A percentile compares a stretch with the other conserved stretches of the same genome.
These are phyloP conservation scores for Urochloa ruziziensis DNA, from an alignment of 176 grass and related monocot species.

Conservation along the genomic window DNA sequence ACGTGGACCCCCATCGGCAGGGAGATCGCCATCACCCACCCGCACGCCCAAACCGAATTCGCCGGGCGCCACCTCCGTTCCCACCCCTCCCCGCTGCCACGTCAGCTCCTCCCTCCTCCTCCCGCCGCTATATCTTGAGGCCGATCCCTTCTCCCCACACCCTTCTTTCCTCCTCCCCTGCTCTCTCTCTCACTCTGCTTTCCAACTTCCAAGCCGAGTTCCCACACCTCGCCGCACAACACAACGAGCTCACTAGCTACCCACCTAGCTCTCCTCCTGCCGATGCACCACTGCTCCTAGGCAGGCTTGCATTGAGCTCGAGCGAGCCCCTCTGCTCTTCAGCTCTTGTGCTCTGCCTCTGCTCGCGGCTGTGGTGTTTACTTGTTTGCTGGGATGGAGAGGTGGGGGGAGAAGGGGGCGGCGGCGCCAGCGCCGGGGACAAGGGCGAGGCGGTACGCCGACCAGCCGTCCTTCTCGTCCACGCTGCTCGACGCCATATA, in stretches of 20 bases:
- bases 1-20: neutral
- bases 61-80: conserved; percentile 15
- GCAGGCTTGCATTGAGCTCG: neutral
- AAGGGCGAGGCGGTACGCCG: conserved; percentile 31
- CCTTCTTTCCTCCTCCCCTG: conserved; percentile 21
- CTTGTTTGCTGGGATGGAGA: conserved; percentile 41
- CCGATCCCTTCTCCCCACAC: conserved; percentile 34
- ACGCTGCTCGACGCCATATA: conserved; percentile 92
- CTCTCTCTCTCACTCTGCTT: neutral
- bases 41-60: conserved; percentile 44
- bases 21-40: conserved; percentile 25
- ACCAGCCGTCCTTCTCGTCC: conserved; percentile 97
- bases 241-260: neutral
- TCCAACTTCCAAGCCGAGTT: neutral
- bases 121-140: conserved; percentile 43
- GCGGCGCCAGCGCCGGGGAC: neutral
- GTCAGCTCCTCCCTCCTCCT: conserved; percentile 5
- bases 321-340: neutral
- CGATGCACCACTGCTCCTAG: neutral
- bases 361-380: neutral
- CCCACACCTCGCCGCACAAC: neutral
- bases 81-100: neutral
- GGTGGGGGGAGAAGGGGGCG: conserved; percentile 24
- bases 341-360: neutral
- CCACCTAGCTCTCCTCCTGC: neutral